Evolutionary conservation across 345 rosid genomes (phyloP).

Genomic region (Toxicodendron radicans): DNA sequence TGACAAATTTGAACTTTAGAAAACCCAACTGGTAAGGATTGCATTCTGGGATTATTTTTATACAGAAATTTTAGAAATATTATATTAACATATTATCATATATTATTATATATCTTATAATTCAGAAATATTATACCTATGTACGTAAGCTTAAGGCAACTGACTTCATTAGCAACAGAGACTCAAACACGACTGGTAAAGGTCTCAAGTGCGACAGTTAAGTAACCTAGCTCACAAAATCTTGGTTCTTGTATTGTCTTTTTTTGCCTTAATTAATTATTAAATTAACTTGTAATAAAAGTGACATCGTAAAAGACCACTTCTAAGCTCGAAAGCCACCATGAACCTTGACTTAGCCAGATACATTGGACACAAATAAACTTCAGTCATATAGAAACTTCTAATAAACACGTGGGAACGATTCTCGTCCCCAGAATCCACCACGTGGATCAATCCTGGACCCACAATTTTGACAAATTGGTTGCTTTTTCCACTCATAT

Average conservation of each 20-base stretch:
- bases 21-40: neutral
- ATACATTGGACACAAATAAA: conserved; percentile 38
- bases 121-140: neutral
- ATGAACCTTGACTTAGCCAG: conserved; percentile 44
- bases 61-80: too few relatives aligned
- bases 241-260: neutral
- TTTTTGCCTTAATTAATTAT: neutral
- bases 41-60: neutral
- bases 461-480: conserved; percentile 17
- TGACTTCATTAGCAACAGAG: neutral
- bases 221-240: too few relatives aligned
- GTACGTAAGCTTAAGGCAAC: neutral
- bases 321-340: conserved; percentile 38
- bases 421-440: conserved; percentile 7
- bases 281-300: neutral
- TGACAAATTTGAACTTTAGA: neutral
- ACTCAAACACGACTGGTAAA: too few relatives aligned
- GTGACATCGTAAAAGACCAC: conserved; percentile 9
- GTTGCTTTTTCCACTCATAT: conserved; percentile 14
- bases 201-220: neutral
- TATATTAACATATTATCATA: too few relatives aligned
- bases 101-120: too few relatives aligned
- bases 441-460: conserved; percentile 24
- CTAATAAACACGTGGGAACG: conserved; percentile 22
- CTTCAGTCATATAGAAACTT: conserved; percentile 21